Base-by-base conservation (phyloP, 352 stramenopile genomes). In the Globisporangium paroecandrum region DNA sequence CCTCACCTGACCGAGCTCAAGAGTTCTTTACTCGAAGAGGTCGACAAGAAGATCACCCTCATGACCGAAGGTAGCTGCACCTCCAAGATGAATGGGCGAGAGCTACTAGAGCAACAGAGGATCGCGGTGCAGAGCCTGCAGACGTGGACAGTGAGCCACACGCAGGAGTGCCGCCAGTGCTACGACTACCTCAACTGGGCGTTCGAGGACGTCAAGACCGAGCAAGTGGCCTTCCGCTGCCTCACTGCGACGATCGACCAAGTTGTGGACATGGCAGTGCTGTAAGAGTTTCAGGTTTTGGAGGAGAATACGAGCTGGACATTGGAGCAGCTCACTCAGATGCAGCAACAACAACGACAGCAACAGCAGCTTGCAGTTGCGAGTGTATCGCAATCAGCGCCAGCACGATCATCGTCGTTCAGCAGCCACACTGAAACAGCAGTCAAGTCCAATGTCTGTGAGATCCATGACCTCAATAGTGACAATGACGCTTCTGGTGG, bases 131-230 rank as follows among this genome's bases (percentile, higher is more conserved):
- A 69, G 1, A 59, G 60, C 29, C 72, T 90, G 13, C 78, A 81
- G 51, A 58, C 41, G 3, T 90, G 82, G 82, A 78, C 68, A 3
- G 49, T 64, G 15, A 75, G 70, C 18, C 82, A 90, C 36, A 70
- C 79, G 1, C 58, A 78, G 18, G 82, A 89, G 43, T 90, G 82
- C 47, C 68, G 80, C 0, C 65, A 78, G 43, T 83, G 78, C 61
- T 86, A 85, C 57, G 78, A 83, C 62, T 90, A 85, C 56, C 51
- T 89, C 43, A 75, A 73, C 56, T 85, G 70, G 73, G 74, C 73
- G 2, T 53, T 88, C 6, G 74, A 87, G 61, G 58, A 76, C 34
- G 49, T 56, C 22, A 62, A 68, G 38, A 61, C 58, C 13, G 77
- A 87, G 34, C 58, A 64, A 62, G 68, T 32, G 47, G 78, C 82